Base-by-base conservation (phyloP, 1,284 basidiomycete genomes). In the Trametes pubescens region DNA sequence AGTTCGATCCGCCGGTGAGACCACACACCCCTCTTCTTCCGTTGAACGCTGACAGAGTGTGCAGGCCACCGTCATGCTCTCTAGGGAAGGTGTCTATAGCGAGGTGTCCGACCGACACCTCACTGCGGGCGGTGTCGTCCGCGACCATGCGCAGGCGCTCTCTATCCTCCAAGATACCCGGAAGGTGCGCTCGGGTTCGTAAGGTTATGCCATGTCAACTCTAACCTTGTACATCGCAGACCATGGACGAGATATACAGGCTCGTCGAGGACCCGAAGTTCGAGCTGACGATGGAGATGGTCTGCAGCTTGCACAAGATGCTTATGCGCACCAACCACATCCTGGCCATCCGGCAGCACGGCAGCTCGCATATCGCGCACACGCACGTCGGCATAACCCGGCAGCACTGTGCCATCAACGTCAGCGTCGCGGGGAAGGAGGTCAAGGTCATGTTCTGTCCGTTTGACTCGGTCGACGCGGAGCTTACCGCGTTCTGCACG, bases 381-480 rank as follows among this genome's bases (percentile, higher is more conserved):
- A 61, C 60, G 14, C 60, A 61, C 29, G 49, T 61, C 32, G 65
- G 65, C 14, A 35, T 59, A 11, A 66, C 65, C 16, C 57, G 65
- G 9, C 49, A 57, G 32, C 60, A 61, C 14, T 61, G 60, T 10
- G 60, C 60, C 18, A 62, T 55, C 57, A 62, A 63, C 54, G 65
- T 66, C 47, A 62, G 49, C 35, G 59, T 59, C 22, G 51, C 60
- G n/a, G 57, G 43, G 4, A 58, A 62, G 56, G 57, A 62, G 35
- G 57, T 62, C 51, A 59, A 59, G 35, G 58, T 66, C 22, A 61
- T 63, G 35, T 66, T 66, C 35, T 66, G 61, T 40, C 65, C 65
- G 18, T 63, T 59, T 44, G 61, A 66, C 58, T 56, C 54, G 46
- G 65, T 66, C 53, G 65, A 66, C 44, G 65, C 53, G 34, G 61